Conservation (phyloP, 202 grass and related monocot species). For the Digitaria exilis region DNA sequence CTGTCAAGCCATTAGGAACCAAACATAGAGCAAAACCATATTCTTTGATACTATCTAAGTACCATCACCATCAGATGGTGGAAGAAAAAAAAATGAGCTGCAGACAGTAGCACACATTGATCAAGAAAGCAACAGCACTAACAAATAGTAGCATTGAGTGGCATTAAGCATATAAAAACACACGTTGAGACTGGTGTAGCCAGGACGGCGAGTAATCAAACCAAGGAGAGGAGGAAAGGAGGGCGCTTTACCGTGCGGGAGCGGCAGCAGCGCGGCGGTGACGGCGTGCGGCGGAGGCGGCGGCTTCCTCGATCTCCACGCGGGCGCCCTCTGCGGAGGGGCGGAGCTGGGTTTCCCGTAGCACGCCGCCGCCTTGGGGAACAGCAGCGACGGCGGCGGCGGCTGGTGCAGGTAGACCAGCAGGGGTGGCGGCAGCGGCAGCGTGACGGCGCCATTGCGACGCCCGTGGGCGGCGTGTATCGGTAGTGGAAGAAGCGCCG, state of each 20-base stretch:
- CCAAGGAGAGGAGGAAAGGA: slow-evolving; percentile 33
- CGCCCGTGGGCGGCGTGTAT: slow-evolving; percentile 54
- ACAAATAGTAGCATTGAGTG: not conserved
- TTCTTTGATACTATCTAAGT: not conserved
- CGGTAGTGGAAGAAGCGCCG: slow-evolving; percentile 80
- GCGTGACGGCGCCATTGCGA: slow-evolving; percentile 17
- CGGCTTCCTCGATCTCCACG: slow-evolving; percentile 51
- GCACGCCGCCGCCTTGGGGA: slow-evolving; percentile 50
- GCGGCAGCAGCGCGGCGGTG: slow-evolving; percentile 54
- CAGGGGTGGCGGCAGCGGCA: slow-evolving; percentile 72
- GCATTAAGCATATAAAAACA: slow-evolving; percentile 44
- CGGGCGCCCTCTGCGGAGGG: slow-evolving; percentile 34
- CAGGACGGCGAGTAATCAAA: slow-evolving; percentile 19
- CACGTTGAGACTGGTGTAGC: not conserved
- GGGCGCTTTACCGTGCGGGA: slow-evolving; percentile 59
- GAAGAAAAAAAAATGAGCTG: not conserved
- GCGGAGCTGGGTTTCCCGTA: slow-evolving; percentile 35
- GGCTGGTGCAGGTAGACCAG: slow-evolving; percentile 65
- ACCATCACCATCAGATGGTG: not conserved
- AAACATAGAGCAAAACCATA: slow-evolving; percentile 2
- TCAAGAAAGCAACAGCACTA: slow-evolving; percentile 57
- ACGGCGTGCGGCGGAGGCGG: slow-evolving; percentile 52
- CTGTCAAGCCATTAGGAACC: not conserved
- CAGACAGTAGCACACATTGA: slow-evolving; percentile 34
- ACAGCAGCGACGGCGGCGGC: slow-evolving; percentile 46